Evolutionary conservation across 306 rosid genomes (phyloP), one percentile per base, ranked within the genome.

Genomic region (Acmispon strigosus): DNA sequence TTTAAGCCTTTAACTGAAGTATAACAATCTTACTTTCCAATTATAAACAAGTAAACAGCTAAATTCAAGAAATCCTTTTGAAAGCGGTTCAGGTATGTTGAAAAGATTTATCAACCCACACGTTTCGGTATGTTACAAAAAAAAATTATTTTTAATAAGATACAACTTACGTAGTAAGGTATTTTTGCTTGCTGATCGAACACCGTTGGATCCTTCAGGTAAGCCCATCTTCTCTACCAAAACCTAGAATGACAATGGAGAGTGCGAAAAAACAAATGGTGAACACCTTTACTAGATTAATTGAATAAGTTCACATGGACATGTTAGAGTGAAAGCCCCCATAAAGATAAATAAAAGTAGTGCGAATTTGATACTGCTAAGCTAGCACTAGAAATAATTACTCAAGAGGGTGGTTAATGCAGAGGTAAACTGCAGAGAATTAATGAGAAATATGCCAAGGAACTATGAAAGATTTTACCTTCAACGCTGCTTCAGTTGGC

Each of bases 161-260:
- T 41, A 62, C 10, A 42, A 82, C 91, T 67, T 84, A 92, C 98
- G 85, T 16, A 88, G 81, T 10, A 82, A 56, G 63, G 76, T 77
- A 17, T 51, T 64, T 24, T 73, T 14, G 68, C 61, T 60, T 41
- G 88, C 62, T 5, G 78, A 74, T 63, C 6, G 72, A 8, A 14
- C 80, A 61, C 44, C 36, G 19, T 37, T 34, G 27, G 63, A 75
- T 66, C 78, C 91, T 70, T 86, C 85, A 53, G 96, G 90, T 62
- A 79, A 84, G 45, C 98, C 96, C 96, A 90, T 93, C 87, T 93
- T 93, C 75, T 90, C 98, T 55, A 88, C 98, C 62, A 93, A 75
- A 76, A 93, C 90, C 96, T 93, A 66, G 20, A 76, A 62, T 60
- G 32, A 45, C 76, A 81, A 66, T 29, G 55, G 15, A 65, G n/a